Percentiles rank a stretch among this genome's conserved stretches.
Conservation (phyloP, 768 basidiomycete genomes). For the Rickenella mellea region DNA sequence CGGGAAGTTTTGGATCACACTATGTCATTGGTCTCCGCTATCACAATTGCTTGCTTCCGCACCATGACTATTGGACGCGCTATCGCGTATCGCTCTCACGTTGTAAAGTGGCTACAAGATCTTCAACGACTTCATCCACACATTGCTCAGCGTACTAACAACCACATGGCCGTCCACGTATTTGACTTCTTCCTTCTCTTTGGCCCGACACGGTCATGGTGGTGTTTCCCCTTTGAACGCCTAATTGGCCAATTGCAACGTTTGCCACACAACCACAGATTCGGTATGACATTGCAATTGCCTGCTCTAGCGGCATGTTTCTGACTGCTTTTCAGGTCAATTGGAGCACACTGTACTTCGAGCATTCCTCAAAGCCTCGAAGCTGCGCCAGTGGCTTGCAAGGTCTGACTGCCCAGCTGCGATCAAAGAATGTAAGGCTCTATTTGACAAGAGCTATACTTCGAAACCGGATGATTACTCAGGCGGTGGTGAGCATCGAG, state of each 20-base stretch:
- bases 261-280: conserved; percentile 21
- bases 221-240: conserved; percentile 27
- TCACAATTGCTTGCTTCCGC: conserved; percentile 11
- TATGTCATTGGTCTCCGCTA: conserved; percentile 18
- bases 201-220: conserved; percentile 29
- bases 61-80: conserved; percentile 7
- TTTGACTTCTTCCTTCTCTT: conserved; percentile 24
- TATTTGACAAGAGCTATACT: conserved; percentile 7
- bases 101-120: conserved; percentile 13
- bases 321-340: conserved; percentile 4
- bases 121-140: conserved; percentile 15
- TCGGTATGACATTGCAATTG: not conserved
- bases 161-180: conserved; percentile 22
- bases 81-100: conserved; percentile 3
- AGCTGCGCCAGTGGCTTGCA: conserved; percentile 7
- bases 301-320: not conserved
- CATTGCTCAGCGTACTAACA: conserved; percentile 13
- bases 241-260: conserved; percentile 27
- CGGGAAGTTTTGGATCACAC: conserved; percentile 16
- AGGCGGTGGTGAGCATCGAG: too few species aligned
- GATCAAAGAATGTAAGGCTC: conserved; percentile 2
- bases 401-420: conserved; percentile 2
- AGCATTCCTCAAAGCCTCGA: conserved; percentile 8
- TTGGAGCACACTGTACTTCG: conserved; percentile 8
- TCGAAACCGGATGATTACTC: too few species aligned